Percentiles rank a stretch among this genome's conserved stretches.
Conservation (phyloP, 495 filamentous ascomycete species). For the Haplographium delicatum region DNA sequence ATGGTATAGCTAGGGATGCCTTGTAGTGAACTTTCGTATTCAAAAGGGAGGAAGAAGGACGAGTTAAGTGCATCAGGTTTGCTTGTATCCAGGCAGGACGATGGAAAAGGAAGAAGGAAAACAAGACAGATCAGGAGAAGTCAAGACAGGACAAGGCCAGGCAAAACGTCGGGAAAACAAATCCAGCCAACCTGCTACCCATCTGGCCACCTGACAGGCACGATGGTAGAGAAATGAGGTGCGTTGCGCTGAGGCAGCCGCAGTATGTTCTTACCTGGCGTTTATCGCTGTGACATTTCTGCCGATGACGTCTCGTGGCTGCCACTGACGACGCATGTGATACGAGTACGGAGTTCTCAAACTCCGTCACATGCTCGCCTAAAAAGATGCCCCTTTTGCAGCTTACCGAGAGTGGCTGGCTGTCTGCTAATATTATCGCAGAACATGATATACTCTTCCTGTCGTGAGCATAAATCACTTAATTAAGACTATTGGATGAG, state of each 20-base stretch:
- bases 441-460: too few species aligned
- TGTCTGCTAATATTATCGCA: too few species aligned
- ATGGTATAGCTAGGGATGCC: background rate
- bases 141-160: background rate
- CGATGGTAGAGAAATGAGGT: background rate
- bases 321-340: background rate
- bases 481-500: too few species aligned
- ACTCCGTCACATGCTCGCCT: too few species aligned
- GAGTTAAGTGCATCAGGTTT: too few species aligned
- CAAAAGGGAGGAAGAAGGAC: too few species aligned
- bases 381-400: too few species aligned
- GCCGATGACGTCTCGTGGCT: background rate
- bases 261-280: background rate
- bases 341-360: too few species aligned
- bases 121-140: background rate
- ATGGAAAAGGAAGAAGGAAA: background rate
- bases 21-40: too few species aligned
- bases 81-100: background rate
- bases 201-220: background rate
- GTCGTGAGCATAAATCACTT: too few species aligned
- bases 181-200: background rate
- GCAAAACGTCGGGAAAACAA: background rate
- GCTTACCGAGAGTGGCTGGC: too few species aligned
- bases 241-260: constrained; percentile 3
- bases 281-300: background rate